A percentile compares a stretch with the other conserved stretches of the same genome.
These are phyloP conservation scores for Fusarium phyllophilum DNA, from an alignment of 2,329 filamentous ascomycete genomes.

Conservation along the genomic window DNA sequence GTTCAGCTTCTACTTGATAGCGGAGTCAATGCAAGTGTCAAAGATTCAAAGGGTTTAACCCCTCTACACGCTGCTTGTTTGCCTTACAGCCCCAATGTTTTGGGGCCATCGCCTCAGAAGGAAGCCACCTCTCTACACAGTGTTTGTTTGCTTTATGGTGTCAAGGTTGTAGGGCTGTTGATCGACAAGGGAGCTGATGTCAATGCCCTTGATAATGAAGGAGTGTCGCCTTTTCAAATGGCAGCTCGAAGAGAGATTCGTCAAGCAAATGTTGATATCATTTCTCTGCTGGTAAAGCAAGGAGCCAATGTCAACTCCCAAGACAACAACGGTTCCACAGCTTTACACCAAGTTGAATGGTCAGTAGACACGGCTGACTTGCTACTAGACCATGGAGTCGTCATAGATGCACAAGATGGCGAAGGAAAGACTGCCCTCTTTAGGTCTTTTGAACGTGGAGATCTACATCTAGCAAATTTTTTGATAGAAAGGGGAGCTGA, in stretches of 20 bases:
- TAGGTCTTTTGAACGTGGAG: accelerated
- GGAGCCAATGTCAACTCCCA: background rate
- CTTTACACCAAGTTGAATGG: background rate
- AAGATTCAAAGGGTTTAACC: too few species aligned
- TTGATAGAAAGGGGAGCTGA: background rate
- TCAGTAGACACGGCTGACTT: background rate
- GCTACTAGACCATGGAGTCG: background rate
- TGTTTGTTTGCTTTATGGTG: too few species aligned
- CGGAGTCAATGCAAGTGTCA: too few species aligned
- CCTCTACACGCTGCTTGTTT: too few species aligned
- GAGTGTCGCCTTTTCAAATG: background rate
- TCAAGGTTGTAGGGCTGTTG: too few species aligned
- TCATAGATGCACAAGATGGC: background rate
- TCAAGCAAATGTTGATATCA: background rate
- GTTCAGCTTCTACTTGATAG: too few species aligned
- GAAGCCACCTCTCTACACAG: too few species aligned
- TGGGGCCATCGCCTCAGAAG: too few species aligned
- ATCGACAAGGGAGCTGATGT: background rate
- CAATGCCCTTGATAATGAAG: background rate
- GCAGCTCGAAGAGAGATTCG: background rate
- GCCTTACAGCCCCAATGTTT: too few species aligned
- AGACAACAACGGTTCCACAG: background rate
- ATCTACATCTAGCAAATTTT: background rate
- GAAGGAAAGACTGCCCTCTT: background rate
- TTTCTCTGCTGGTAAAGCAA: background rate